Percentiles rank a stretch among this genome's conserved stretches.
Conservation (phyloP, 345 rosid species). For the Lepidium didymum region DNA sequence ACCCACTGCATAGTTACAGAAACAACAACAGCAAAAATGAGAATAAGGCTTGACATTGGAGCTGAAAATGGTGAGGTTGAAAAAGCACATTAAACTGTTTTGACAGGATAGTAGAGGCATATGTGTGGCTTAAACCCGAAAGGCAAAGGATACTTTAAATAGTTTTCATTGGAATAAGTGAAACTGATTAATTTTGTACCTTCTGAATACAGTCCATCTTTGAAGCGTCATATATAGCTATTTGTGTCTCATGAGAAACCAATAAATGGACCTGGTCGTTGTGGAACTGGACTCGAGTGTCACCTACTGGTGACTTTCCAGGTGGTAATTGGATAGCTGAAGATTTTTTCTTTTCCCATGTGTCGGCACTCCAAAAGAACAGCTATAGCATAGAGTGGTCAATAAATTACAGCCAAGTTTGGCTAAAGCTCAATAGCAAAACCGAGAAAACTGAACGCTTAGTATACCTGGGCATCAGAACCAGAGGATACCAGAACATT, state of each 20-base stretch:
- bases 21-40: not conserved
- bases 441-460: not conserved
- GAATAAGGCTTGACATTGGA: not conserved
- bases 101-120: not conserved
- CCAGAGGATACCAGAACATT: slow-evolving; percentile 76
- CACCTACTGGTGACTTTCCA: slow-evolving; percentile 50
- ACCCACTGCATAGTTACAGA: slow-evolving; percentile 55
- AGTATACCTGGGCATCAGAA: slow-evolving; percentile 82
- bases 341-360: slow-evolving; percentile 70
- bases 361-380: slow-evolving; percentile 57
- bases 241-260: slow-evolving; percentile 67
- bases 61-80: not conserved
- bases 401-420: not conserved
- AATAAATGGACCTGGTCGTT: slow-evolving; percentile 59
- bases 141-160: not conserved
- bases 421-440: not conserved
- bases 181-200: slow-evolving; percentile 32
- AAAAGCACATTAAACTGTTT: not conserved
- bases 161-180: not conserved
- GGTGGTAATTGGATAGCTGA: slow-evolving; percentile 46
- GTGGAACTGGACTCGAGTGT: slow-evolving; percentile 73
- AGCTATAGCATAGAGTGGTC: slow-evolving; percentile 31
- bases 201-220: slow-evolving; percentile 62
- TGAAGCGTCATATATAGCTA: slow-evolving; percentile 63
- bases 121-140: not conserved